Evolutionary conservation across 495 filamentous ascomycete species (phyloP).

Genomic region (Penicillium pulvis): DNA sequence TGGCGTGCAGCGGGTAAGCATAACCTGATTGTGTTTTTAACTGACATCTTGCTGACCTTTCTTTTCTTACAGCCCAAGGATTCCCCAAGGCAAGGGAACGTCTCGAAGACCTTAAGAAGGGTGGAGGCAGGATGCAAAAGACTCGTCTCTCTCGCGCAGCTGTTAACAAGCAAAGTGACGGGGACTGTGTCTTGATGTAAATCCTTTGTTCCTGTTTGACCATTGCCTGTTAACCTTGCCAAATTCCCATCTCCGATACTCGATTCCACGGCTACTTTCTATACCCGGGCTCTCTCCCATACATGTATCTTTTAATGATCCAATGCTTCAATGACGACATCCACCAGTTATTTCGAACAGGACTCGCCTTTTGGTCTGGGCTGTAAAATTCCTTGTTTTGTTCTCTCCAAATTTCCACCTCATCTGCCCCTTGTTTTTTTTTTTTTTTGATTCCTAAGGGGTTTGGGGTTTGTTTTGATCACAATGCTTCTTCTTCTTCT

Average conservation of each 20-base stretch:
- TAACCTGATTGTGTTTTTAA: slow-evolving; percentile 5
- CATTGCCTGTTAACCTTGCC: slow-evolving; percentile 4
- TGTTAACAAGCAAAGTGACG: slow-evolving; percentile 78
- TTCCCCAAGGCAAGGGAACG: slow-evolving; percentile 91
- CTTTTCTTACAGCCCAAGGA: slow-evolving; percentile 68
- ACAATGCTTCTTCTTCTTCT: background rate
- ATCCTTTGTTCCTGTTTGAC: slow-evolving; percentile 3
- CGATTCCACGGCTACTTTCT: background rate
- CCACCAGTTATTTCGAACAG: background rate
- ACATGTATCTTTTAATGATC: slow-evolving; percentile 24
- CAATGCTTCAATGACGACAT: slow-evolving; percentile 13
- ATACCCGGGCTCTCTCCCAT: background rate
- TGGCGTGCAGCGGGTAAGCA: slow-evolving; percentile 94
- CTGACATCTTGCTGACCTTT: slow-evolving; percentile 1
- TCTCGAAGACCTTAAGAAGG: slow-evolving; percentile 86
- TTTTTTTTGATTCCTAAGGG: background rate
- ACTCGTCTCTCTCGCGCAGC: slow-evolving; percentile 83
- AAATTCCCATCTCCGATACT: slow-evolving; percentile 3
- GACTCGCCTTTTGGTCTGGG: slow-evolving; percentile 7
- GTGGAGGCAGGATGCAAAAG: slow-evolving; percentile 68
- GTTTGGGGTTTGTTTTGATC: too few relatives aligned
- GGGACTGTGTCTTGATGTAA: slow-evolving; percentile 83
- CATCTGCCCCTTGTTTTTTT: background rate
- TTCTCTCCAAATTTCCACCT: background rate
- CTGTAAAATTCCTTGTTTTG: slow-evolving; percentile 17